A percentile compares a stretch with the other conserved stretches of the same genome.
Evolutionary conservation across 495 filamentous ascomycete genomes (phyloP).

Genomic region (Hypoxylon fuscum): DNA sequence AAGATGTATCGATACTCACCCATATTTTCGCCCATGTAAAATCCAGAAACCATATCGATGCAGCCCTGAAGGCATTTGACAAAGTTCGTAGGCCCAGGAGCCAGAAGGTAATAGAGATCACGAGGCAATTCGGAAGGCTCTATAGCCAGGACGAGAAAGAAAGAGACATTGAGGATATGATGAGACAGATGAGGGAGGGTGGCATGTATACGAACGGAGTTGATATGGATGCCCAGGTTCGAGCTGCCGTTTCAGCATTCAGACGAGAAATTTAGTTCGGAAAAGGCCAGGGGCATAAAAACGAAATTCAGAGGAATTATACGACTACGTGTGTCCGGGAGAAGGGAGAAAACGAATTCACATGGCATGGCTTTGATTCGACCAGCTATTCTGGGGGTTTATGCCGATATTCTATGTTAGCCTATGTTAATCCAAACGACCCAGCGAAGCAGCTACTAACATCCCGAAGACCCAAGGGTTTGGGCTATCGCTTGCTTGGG

Average conservation of each 20-base stretch:
- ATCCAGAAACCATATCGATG: neutral
- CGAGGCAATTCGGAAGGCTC: neutral
- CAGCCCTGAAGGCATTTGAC: neutral
- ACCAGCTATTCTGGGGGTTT: no score
- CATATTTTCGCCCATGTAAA: neutral
- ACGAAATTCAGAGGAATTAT: no score
- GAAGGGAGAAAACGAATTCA: no score
- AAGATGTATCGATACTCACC: conserved; percentile 45
- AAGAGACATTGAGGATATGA: neutral
- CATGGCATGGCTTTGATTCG: no score
- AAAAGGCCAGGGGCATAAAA: neutral
- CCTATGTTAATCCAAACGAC: no score
- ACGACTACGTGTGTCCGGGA: no score
- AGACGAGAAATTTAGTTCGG: neutral
- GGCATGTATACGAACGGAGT: neutral
- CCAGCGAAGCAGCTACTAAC: no score
- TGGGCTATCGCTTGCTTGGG: neutral
- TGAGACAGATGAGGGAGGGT: neutral
- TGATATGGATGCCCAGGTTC: neutral
- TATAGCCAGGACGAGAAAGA: conserved; percentile 1
- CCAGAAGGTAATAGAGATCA: conserved; percentile 1
- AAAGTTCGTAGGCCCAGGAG: conserved; percentile 1
- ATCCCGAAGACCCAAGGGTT: neutral
- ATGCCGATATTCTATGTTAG: no score
- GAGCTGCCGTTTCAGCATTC: neutral